Conservation (phyloP, 2,329 filamentous ascomycete species). For the Calycina marina region DNA sequence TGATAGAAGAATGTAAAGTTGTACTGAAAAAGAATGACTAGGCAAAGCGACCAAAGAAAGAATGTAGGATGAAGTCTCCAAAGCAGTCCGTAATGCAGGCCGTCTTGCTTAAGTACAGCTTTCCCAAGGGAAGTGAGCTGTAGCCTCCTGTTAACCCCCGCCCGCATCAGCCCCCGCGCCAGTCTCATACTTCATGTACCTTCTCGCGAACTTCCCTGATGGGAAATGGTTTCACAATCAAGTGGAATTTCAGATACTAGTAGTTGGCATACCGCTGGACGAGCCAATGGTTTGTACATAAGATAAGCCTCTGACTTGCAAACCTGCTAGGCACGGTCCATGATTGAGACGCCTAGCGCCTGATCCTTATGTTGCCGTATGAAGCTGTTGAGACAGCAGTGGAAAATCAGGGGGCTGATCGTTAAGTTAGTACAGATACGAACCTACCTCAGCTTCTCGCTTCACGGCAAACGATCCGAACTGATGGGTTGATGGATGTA, state of each 20-base stretch:
- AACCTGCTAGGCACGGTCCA: not conserved
- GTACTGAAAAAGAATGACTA: constrained; percentile 2
- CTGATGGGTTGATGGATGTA: not conserved
- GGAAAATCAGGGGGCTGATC: not conserved
- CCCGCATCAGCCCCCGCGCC: too few relatives aligned
- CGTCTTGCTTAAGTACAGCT: too few relatives aligned
- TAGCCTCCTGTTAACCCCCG: too few relatives aligned
- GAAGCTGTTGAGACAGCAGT: not conserved
- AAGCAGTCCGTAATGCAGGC: too few relatives aligned
- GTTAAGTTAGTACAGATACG: not conserved
- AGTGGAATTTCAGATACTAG: too few relatives aligned
- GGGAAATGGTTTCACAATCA: too few relatives aligned
- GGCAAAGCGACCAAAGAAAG: constrained; percentile 3
- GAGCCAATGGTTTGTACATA: not conserved
- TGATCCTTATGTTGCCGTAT: not conserved
- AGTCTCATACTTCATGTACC: too few relatives aligned
- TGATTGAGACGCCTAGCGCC: not conserved
- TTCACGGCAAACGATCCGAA: not conserved
- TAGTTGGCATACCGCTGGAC: too few relatives aligned
- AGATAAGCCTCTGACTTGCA: not conserved
- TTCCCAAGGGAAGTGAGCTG: constrained; percentile 2
- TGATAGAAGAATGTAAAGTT: constrained; percentile 4
- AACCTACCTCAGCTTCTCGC: not conserved
- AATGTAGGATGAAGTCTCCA: constrained; percentile 4
- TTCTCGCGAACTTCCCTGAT: too few relatives aligned